These are phyloP conservation scores for Chlamydomonas sphaeroides DNA, from an alignment of 139 green algal genomes.

Conservation along the genomic window DNA sequence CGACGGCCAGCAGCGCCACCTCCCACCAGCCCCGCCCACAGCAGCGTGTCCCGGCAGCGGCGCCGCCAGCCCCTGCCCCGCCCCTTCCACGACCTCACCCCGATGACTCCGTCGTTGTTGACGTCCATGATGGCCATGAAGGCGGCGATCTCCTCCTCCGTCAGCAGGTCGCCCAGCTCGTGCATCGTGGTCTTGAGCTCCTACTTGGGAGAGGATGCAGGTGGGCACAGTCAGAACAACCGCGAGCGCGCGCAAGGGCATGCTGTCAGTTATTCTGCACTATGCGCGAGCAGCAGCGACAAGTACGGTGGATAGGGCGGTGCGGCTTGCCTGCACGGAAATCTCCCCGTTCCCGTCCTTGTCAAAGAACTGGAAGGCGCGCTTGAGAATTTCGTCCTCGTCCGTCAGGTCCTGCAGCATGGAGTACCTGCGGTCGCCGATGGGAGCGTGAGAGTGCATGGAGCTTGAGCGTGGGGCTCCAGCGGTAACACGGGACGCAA, in stretches of 20 bases:
- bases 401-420: constrained; percentile 62
- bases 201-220: no score
- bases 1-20: no score
- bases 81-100: constrained; percentile 46
- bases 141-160: constrained; percentile 59
- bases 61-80: no score
- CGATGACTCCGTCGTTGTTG: constrained; percentile 67
- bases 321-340: constrained; percentile 9
- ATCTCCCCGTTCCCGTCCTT: constrained; percentile 47
- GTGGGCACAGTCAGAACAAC: no score
- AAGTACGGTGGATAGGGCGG: no score
- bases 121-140: constrained; percentile 66
- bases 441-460: neutral
- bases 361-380: constrained; percentile 69
- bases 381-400: constrained; percentile 60
- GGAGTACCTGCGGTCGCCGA: constrained; percentile 56
- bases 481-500: no score
- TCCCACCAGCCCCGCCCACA: no score
- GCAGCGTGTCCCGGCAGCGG: no score
- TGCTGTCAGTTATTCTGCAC: no score
- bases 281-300: no score
- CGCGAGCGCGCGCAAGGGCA: no score
- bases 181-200: constrained; percentile 64
- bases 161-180: constrained; percentile 65
- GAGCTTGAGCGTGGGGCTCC: no score